Conservation (phyloP, 2,329 filamentous ascomycete species). For the Elsinoe necatrix region DNA sequence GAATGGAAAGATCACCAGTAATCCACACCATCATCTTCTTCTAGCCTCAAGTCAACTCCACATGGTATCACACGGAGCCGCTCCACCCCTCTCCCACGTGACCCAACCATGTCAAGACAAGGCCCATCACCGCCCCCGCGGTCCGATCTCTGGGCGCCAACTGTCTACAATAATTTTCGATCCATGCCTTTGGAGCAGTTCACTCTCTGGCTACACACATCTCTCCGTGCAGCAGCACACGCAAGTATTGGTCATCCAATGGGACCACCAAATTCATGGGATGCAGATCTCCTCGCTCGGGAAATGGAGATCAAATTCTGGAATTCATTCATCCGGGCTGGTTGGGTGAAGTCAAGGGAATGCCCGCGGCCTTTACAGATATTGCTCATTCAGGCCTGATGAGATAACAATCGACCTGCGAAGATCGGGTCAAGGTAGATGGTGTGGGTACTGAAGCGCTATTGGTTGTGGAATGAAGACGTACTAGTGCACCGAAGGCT, state of each 20-base stretch:
- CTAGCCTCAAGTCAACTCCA: no score
- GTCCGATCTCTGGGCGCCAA: neutral
- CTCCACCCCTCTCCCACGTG: neutral
- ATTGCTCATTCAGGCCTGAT: neutral
- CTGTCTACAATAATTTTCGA: neutral
- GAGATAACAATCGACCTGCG: neutral
- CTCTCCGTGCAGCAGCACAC: neutral
- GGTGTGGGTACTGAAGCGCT: no score
- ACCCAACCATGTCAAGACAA: neutral
- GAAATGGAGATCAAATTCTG: conserved; percentile 4
- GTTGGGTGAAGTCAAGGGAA: neutral
- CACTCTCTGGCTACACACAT: neutral
- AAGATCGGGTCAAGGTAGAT: no score
- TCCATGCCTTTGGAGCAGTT: neutral
- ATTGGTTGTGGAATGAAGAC: no score
- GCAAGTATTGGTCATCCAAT: neutral
- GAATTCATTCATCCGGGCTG: neutral
- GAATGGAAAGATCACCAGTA: no score
- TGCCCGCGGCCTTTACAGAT: neutral
- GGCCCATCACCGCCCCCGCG: neutral
- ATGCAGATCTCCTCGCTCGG: neutral
- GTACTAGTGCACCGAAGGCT: no score
- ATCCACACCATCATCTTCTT: no score
- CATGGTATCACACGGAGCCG: neutral
- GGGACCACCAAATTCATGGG: neutral